phyloP scores from a whole-genome alignment of 441 rosid genomes.

The Euphorbia celastroides region DNA sequence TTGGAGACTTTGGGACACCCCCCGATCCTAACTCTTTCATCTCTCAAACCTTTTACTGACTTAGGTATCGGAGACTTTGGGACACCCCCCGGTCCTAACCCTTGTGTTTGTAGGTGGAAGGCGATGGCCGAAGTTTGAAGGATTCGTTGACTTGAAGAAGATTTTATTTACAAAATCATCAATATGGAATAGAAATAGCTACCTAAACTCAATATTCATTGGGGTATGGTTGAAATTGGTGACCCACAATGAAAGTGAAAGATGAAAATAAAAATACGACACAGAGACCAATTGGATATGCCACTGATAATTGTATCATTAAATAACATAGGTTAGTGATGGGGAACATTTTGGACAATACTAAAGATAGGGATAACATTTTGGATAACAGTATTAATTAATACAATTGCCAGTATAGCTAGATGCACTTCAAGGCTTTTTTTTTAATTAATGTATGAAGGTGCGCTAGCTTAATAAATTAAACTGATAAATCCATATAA shows the following conservation, averaged over 20 bases:
- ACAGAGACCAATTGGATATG: constrained; percentile 4
- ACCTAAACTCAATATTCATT: no score
- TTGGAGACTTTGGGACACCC: no score
- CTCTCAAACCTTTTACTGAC: no score
- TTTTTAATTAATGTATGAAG: not conserved
- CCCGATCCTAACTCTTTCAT: no score
- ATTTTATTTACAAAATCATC: no score
- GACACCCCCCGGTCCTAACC: no score
- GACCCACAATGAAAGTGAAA: not conserved
- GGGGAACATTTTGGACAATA: constrained; percentile 3
- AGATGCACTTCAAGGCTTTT: not conserved
- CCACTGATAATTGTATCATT: constrained; percentile 13
- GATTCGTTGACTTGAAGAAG: no score
- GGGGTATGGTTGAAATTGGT: no score
- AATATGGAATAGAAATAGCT: no score
- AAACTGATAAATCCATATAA: constrained; percentile 9
- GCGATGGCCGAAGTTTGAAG: no score
- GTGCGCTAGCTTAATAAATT: not conserved
- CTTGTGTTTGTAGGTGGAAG: no score
- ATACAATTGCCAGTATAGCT: not conserved
- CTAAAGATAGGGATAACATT: not conserved
- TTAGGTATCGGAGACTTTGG: no score
- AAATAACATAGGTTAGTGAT: constrained; percentile 11
- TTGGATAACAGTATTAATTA: not conserved
- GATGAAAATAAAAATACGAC: not conserved